Evolutionary conservation across 768 basidiomycete species (phyloP).

Genomic region (Russula foetens): DNA sequence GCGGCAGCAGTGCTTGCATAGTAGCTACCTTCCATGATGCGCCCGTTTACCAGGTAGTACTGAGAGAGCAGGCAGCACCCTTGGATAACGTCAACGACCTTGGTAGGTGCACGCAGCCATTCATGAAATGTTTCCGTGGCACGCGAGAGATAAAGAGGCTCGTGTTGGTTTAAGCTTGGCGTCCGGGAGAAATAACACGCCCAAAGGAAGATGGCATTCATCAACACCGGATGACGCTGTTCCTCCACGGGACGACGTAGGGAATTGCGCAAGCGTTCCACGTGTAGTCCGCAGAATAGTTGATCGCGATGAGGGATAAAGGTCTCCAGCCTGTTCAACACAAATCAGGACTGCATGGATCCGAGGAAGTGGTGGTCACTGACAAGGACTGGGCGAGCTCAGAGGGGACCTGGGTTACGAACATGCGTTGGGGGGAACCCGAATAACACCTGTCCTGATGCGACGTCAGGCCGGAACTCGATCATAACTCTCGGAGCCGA

Average conservation of each 20-base stretch:
- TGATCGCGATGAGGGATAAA: constrained; percentile 71
- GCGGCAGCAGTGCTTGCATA: constrained; percentile 69
- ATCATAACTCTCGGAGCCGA: background rate
- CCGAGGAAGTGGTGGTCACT: constrained; percentile 19
- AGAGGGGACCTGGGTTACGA: constrained; percentile 39
- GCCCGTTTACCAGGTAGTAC: constrained; percentile 71
- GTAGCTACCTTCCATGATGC: constrained; percentile 70
- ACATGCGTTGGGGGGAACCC: constrained; percentile 22
- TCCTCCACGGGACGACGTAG: constrained; percentile 44
- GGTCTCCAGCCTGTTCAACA: constrained; percentile 51
- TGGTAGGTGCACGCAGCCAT: constrained; percentile 48
- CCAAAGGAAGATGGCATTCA: constrained; percentile 80
- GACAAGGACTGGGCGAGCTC: constrained; percentile 65
- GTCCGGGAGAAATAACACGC: constrained; percentile 74
- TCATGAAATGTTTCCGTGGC: constrained; percentile 56
- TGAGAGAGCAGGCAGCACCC: constrained; percentile 67
- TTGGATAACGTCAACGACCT: constrained; percentile 63
- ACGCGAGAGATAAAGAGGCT: constrained; percentile 59
- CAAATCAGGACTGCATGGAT: background rate
- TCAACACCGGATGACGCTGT: constrained; percentile 66
- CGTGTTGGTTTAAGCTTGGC: constrained; percentile 59
- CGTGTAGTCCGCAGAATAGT: constrained; percentile 62
- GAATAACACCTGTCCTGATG: constrained; percentile 5
- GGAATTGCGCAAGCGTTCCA: constrained; percentile 55
- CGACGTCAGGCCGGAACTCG: background rate